These are phyloP conservation scores for Selenicereus undatus DNA, from an alignment of 148 eudicot genomes.

Conservation along the genomic window DNA sequence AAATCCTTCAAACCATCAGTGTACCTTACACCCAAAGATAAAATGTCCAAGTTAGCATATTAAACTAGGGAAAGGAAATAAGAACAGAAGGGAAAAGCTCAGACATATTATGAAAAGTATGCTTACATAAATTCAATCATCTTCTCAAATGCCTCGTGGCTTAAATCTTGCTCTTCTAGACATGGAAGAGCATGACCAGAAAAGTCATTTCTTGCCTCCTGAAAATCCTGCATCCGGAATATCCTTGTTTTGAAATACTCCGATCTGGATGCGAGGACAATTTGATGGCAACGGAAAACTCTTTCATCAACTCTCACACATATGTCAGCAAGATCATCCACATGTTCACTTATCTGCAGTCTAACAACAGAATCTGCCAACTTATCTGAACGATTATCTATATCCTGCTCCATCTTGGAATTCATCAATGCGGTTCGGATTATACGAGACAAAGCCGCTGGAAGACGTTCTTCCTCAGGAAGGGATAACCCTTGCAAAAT, in stretches of 20 bases:
- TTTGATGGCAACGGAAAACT: constrained; percentile 88
- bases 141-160: constrained; percentile 74
- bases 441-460: constrained; percentile 60
- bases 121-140: constrained; percentile 96
- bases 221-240: constrained; percentile 78
- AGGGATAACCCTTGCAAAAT: constrained; percentile 86
- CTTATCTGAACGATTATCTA: constrained; percentile 25
- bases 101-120: constrained; percentile 4
- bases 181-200: constrained; percentile 53
- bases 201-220: constrained; percentile 50
- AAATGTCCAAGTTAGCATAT: constrained; percentile 7
- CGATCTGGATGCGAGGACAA: constrained; percentile 85
- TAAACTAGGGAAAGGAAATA: not conserved
- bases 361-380: constrained; percentile 36
- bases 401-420: constrained; percentile 40
- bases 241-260: constrained; percentile 92
- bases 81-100: not conserved
- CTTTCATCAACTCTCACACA: constrained; percentile 64
- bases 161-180: constrained; percentile 88
- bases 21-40: constrained; percentile 54
- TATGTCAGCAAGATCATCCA: constrained; percentile 82
- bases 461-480: constrained; percentile 88
- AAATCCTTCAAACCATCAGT: constrained; percentile 77
- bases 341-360: constrained; percentile 38
- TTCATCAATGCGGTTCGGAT: constrained; percentile 57